Percentiles rank a stretch among this genome's conserved stretches.
Conservation (phyloP, 2,329 filamentous ascomycete genomes). For the Chrysosporium keratinophilum region DNA sequence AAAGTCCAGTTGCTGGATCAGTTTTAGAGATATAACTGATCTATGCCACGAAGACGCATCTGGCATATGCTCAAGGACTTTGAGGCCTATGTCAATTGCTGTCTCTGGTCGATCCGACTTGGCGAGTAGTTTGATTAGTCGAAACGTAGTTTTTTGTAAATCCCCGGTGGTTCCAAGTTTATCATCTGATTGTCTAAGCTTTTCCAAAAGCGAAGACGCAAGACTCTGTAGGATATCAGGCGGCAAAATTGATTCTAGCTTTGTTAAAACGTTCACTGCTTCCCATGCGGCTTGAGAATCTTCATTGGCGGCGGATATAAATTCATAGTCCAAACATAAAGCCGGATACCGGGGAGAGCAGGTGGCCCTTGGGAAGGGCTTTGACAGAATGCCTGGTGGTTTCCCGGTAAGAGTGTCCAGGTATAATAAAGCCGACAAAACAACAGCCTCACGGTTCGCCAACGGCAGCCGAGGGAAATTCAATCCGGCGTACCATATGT, state of each 20-base stretch:
- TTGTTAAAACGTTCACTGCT: constrained; percentile 8
- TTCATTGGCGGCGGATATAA: constrained; percentile 8
- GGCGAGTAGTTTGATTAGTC: constrained; percentile 14
- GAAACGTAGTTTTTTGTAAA: constrained; percentile 5
- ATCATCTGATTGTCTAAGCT: not conserved
- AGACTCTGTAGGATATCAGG: constrained; percentile 12
- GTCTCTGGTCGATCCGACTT: constrained; percentile 15
- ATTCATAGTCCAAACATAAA: constrained; percentile 15
- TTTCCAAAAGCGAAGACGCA: constrained; percentile 8
- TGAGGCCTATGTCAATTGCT: constrained; percentile 14
- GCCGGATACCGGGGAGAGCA: constrained; percentile 14
- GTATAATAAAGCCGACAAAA: constrained; percentile 17
- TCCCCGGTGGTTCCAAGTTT: not conserved
- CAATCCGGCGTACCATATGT: not conserved
- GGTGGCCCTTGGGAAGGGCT: constrained; percentile 6
- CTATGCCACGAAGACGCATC: constrained; percentile 18
- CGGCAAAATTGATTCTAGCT: constrained; percentile 7
- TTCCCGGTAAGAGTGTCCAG: constrained; percentile 12
- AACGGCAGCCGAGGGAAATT: not conserved
- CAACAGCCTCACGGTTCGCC: constrained; percentile 11
- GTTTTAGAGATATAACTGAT: constrained; percentile 3
- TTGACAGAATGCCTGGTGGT: constrained; percentile 2
- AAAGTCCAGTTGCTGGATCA: constrained; percentile 11
- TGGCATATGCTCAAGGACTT: constrained; percentile 13
- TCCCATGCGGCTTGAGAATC: not conserved